These are phyloP conservation scores for Stentor roeselii DNA, from an alignment of 73 alveolate genomes.

Conservation along the genomic window DNA sequence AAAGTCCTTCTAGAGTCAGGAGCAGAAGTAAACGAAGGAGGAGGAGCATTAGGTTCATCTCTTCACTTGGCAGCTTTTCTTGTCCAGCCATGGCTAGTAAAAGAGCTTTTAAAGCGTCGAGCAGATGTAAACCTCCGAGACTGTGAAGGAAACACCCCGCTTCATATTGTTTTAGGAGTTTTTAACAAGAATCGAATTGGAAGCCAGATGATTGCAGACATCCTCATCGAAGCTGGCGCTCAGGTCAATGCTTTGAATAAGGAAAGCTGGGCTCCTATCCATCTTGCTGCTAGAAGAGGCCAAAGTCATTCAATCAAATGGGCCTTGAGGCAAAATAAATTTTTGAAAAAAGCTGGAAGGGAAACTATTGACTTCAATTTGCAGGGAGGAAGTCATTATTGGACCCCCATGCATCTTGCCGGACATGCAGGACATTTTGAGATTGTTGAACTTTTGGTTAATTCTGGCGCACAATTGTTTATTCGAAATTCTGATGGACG, in stretches of 20 bases:
- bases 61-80: conserved; percentile 49
- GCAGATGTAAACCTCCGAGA: conserved; percentile 50
- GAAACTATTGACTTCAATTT: conserved; percentile 44
- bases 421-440: conserved; percentile 59
- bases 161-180: conserved; percentile 46
- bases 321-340: conserved; percentile 35
- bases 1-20: conserved; percentile 39
- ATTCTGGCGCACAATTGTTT: conserved; percentile 70
- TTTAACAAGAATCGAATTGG: conserved; percentile 34
- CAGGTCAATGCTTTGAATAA: conserved; percentile 39
- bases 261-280: conserved; percentile 55
- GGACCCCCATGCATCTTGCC: conserved; percentile 60
- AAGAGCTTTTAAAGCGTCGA: conserved; percentile 43
- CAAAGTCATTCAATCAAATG: conserved; percentile 41
- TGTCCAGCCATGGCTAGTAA: conserved; percentile 31
- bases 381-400: conserved; percentile 44
- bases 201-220: conserved; percentile 58
- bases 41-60: conserved; percentile 54
- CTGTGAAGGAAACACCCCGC: conserved; percentile 52
- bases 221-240: conserved; percentile 64
- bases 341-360: conserved; percentile 30
- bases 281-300: conserved; percentile 57
- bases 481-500: conserved; percentile 75
- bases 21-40: conserved; percentile 57
- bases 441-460: conserved; percentile 53